These are phyloP conservation scores for Colletotrichum magnum DNA, from an alignment of 2,329 filamentous ascomycete species.

Conservation along the genomic window DNA sequence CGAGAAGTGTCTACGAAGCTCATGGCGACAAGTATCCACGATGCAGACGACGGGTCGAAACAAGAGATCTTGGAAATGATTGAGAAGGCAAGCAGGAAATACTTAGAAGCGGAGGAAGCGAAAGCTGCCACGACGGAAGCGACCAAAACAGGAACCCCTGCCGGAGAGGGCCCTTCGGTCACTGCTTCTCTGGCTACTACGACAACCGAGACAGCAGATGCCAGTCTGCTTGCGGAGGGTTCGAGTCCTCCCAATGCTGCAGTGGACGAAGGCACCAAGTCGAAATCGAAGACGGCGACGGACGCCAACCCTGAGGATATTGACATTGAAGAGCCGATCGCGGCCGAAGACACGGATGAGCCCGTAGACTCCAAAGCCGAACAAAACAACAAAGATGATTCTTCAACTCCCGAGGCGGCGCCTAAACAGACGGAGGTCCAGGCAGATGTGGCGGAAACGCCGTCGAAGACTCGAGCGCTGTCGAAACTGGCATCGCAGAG, in stretches of 20 bases:
- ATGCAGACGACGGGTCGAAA: slow-evolving; percentile 51
- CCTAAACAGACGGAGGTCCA: slow-evolving; percentile 36
- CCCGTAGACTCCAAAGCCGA: slow-evolving; percentile 16
- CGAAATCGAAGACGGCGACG: slow-evolving; percentile 6
- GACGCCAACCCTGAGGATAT: slow-evolving; percentile 61
- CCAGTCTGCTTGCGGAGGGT: neutral
- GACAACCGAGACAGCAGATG: neutral
- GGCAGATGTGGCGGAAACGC: slow-evolving; percentile 20
- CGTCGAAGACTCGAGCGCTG: slow-evolving; percentile 22
- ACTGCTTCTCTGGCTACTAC: neutral
- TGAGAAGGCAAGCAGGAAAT: slow-evolving; percentile 65
- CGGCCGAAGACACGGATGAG: slow-evolving; percentile 48
- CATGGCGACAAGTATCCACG: slow-evolving; percentile 53
- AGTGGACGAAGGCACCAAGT: neutral
- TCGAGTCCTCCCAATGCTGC: slow-evolving; percentile 7
- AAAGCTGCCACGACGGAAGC: slow-evolving; percentile 37
- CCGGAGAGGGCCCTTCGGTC: slow-evolving; percentile 7
- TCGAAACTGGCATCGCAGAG: slow-evolving; percentile 49
- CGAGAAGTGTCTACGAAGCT: slow-evolving; percentile 59
- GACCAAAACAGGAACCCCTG: slow-evolving; percentile 4
- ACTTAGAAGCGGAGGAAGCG: slow-evolving; percentile 58
- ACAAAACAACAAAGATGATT: slow-evolving; percentile 6
- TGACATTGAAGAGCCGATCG: slow-evolving; percentile 58
- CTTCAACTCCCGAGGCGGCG: neutral
- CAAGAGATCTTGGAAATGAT: slow-evolving; percentile 66